Conservation (phyloP, 208 protist genomes). For the Wallacemonas sp. region DNA sequence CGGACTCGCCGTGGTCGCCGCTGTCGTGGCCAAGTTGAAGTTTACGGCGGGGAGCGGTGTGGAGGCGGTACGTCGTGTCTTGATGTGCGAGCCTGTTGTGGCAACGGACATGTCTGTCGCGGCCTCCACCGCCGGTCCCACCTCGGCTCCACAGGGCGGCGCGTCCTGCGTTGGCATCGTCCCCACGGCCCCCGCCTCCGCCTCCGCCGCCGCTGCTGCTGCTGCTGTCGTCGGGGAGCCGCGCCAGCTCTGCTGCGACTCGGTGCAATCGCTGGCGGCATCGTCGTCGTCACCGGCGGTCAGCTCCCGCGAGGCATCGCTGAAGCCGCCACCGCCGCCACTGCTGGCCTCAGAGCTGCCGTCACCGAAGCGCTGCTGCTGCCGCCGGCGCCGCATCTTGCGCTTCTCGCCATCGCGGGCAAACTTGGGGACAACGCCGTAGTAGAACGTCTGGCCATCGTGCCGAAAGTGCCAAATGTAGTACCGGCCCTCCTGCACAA, state of each 20-base stretch:
- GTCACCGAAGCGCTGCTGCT: neutral
- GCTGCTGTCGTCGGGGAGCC: neutral
- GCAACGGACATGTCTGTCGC: too few species aligned
- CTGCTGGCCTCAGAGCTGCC: neutral
- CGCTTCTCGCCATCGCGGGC: conserved; percentile 16
- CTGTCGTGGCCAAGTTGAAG: too few species aligned
- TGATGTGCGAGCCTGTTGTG: too few species aligned
- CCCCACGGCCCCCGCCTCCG: neutral
- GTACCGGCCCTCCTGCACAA: conserved; percentile 65
- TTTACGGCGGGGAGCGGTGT: too few species aligned
- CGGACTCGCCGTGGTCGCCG: too few species aligned
- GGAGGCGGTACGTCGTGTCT: too few species aligned
- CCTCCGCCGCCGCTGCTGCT: neutral
- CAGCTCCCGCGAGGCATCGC: neutral
- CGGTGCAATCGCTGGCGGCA: neutral
- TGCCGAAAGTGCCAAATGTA: conserved; percentile 67
- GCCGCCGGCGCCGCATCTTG: neutral
- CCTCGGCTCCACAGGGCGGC: too few species aligned
- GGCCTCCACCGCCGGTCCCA: too few species aligned
- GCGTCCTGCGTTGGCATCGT: too few species aligned
- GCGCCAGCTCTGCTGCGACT: neutral
- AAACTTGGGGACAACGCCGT: conserved; percentile 68
- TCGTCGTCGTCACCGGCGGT: conserved; percentile 5
- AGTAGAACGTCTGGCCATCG: conserved; percentile 55
- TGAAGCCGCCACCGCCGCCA: neutral